Evolutionary conservation across 2,329 filamentous ascomycete genomes (phyloP).

Genomic region (Thelonectria discophora): DNA sequence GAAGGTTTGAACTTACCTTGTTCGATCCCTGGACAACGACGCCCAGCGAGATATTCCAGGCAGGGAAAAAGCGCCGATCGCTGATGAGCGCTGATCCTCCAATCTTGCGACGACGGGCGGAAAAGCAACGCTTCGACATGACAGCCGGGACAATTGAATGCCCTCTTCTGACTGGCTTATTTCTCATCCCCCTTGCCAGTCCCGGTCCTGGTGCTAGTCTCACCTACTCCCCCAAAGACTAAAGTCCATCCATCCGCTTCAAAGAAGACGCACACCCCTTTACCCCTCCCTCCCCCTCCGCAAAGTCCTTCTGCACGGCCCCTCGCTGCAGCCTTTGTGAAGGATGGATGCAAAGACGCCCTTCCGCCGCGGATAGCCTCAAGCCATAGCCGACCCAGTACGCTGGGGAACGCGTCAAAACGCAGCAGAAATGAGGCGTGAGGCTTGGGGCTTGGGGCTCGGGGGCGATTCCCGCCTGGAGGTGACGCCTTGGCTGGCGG

Average conservation of each 20-base stretch:
- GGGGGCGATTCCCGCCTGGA: constrained; percentile 35
- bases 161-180: not conserved
- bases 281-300: not conserved
- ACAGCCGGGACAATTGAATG: not conserved
- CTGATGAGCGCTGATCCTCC: not conserved
- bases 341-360: constrained; percentile 23
- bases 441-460: not conserved
- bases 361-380: constrained; percentile 47
- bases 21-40: too few relatives aligned
- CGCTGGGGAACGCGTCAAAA: constrained; percentile 41
- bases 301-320: constrained; percentile 31
- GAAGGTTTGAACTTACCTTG: not conserved
- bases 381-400: constrained; percentile 46
- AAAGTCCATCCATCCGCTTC: constrained; percentile 10
- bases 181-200: constrained; percentile 10
- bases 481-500: constrained; percentile 28
- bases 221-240: constrained; percentile 21
- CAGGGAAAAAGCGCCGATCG: not conserved
- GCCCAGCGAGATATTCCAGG: not conserved
- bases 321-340: constrained; percentile 29
- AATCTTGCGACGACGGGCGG: not conserved
- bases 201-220: constrained; percentile 10
- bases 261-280: constrained; percentile 25
- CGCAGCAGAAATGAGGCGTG: constrained; percentile 32
- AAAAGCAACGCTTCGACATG: not conserved